phyloP scores from a whole-genome alignment of 192 early-diverging fungal genomes.

The Coemansia sp. region DNA sequence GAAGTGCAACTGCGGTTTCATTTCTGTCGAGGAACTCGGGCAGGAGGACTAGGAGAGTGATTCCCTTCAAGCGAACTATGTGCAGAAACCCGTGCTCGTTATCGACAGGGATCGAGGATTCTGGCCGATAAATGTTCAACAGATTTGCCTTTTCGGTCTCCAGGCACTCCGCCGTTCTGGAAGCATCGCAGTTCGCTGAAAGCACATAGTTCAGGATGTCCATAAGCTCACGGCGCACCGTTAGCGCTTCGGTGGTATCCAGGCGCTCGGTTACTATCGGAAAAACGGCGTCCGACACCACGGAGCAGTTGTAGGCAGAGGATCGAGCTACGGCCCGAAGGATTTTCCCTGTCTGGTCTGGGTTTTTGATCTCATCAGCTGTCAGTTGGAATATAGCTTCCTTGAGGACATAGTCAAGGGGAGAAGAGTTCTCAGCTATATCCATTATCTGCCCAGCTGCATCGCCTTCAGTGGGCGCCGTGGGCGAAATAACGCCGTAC shows the following conservation, averaged over 20 bases:
- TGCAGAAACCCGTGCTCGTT: constrained; percentile 77
- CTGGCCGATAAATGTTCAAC: constrained; percentile 68
- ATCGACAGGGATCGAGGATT: constrained; percentile 59
- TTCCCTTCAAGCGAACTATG: constrained; percentile 68
- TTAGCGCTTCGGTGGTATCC: constrained; percentile 54
- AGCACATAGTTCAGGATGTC: constrained; percentile 73
- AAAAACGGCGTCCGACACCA: constrained; percentile 60
- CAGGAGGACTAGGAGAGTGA: constrained; percentile 64
- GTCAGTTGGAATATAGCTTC: constrained; percentile 58
- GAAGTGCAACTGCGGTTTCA: constrained; percentile 51
- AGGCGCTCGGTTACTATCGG: constrained; percentile 65
- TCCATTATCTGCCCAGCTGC: constrained; percentile 11
- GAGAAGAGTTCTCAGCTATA: constrained; percentile 24
- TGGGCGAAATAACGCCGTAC: constrained; percentile 54
- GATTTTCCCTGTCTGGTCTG: constrained; percentile 65
- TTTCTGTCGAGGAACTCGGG: constrained; percentile 58
- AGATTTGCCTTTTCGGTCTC: constrained; percentile 73
- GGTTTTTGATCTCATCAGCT: constrained; percentile 64
- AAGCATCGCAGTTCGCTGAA: constrained; percentile 58
- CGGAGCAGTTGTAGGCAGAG: constrained; percentile 50
- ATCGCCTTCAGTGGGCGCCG: constrained; percentile 15
- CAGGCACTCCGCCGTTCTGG: constrained; percentile 54
- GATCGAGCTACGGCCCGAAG: constrained; percentile 60
- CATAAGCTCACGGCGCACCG: constrained; percentile 57
- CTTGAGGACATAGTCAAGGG: constrained; percentile 58